These are phyloP conservation scores for Sphaerulina vaccinii DNA, from an alignment of 2,329 filamentous ascomycete genomes.

Conservation along the genomic window DNA sequence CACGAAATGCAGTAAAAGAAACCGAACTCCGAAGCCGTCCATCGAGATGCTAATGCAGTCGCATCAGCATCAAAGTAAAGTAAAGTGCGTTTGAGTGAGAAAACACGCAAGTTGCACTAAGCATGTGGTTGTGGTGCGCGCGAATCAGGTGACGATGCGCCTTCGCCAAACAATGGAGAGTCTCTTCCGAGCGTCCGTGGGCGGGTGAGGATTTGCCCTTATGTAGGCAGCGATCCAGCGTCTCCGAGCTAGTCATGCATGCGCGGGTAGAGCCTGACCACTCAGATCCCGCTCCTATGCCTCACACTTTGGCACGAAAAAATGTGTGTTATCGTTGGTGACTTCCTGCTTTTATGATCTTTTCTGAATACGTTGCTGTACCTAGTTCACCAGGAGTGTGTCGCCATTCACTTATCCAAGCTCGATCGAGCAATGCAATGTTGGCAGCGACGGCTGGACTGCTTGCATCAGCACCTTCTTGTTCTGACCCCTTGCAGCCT, in stretches of 20 bases:
- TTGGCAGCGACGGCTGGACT: too few relatives aligned
- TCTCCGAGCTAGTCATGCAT: too few relatives aligned
- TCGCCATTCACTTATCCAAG: neutral
- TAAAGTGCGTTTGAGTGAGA: neutral
- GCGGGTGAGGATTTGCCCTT: too few relatives aligned
- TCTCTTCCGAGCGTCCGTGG: neutral
- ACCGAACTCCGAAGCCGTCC: neutral
- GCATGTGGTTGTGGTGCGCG: constrained; percentile 4
- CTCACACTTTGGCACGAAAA: neutral
- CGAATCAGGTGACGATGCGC: neutral
- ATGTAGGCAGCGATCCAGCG: too few relatives aligned
- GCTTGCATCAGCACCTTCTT: too few relatives aligned
- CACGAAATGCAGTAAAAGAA: constrained; percentile 5
- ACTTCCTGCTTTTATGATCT: too few relatives aligned
- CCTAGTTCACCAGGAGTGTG: neutral
- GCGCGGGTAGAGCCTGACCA: too few relatives aligned
- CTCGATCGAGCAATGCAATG: too few relatives aligned
- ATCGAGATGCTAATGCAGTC: constrained; percentile 10
- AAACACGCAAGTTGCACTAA: neutral
- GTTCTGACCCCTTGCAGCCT: constrained; percentile 7
- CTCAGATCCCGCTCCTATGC: neutral
- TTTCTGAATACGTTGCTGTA: neutral
- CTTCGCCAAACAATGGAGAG: neutral
- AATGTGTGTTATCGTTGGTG: too few relatives aligned
- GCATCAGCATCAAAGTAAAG: neutral